Percentiles rank a stretch among this genome's conserved stretches.
These are phyloP conservation scores for Cordyceps farinosa DNA, from an alignment of 2,329 filamentous ascomycete species.

Conservation along the genomic window DNA sequence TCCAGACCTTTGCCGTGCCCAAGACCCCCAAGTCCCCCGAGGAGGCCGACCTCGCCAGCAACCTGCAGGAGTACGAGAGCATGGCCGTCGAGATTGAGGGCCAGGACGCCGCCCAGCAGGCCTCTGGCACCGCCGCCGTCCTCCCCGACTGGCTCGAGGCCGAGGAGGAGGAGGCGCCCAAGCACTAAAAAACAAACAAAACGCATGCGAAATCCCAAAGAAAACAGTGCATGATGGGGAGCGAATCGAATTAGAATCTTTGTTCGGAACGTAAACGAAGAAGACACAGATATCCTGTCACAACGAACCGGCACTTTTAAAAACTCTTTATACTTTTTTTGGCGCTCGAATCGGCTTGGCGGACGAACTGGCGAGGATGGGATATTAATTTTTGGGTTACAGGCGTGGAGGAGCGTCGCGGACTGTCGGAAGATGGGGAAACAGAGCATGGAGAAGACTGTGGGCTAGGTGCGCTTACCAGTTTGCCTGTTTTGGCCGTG, in stretches of 20 bases:
- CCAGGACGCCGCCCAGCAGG: conserved; percentile 61
- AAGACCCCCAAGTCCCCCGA: conserved; percentile 84
- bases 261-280: conserved; percentile 13
- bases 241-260: neutral
- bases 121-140: conserved; percentile 54
- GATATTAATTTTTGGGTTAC: conserved; percentile 18
- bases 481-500: neutral
- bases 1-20: conserved; percentile 80
- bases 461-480: neutral
- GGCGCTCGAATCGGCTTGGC: conserved; percentile 16
- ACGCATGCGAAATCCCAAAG: neutral
- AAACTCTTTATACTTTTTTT: neutral
- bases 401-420: conserved; percentile 2
- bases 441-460: neutral
- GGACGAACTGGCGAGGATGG: conserved; percentile 13
- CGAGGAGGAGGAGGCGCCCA: conserved; percentile 58
- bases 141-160: conserved; percentile 78
- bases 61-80: conserved; percentile 89
- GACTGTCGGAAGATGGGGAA: neutral
- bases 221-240: conserved; percentile 2
- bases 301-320: neutral
- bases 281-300: conserved; percentile 21
- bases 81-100: conserved; percentile 95
- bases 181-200: conserved; percentile 42
- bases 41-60: conserved; percentile 87